Percentiles rank a stretch among this genome's conserved stretches.
phyloP scores from a whole-genome alignment of 208 protist genomes.

The Trypanosoma scelopori region DNA sequence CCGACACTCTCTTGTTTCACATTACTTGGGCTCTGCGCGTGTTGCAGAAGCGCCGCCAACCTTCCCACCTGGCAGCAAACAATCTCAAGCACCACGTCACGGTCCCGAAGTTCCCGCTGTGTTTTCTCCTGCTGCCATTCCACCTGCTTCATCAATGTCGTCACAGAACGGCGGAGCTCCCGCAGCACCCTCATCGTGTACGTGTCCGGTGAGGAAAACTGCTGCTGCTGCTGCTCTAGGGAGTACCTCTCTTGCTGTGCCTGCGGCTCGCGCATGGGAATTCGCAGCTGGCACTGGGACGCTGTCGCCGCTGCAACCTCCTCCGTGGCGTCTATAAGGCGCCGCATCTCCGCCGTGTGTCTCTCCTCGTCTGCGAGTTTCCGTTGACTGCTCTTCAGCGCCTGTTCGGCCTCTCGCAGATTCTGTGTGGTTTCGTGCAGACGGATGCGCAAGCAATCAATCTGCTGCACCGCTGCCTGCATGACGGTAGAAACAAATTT shows the following conservation, averaged over 20 bases:
- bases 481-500: conserved; percentile 5
- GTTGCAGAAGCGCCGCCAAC: background rate
- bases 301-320: background rate
- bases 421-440: conserved; percentile 2
- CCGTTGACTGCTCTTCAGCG: background rate
- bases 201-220: background rate
- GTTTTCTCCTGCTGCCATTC: conserved; percentile 13
- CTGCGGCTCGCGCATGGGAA: background rate
- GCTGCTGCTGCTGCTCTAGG: background rate
- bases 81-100: conserved; percentile 4
- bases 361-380: background rate
- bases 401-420: background rate
- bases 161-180: background rate
- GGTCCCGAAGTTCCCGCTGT: background rate
- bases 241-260: background rate
- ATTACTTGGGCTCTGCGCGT: background rate
- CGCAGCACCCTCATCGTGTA: conserved; percentile 17
- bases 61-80: conserved; percentile 7
- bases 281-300: conserved; percentile 4
- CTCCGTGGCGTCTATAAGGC: conserved; percentile 3
- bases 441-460: conserved; percentile 9
- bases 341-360: background rate
- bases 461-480: conserved; percentile 5
- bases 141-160: conserved; percentile 5
- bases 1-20: background rate